A percentile compares a stretch with the other conserved stretches of the same genome.
Conservation (phyloP, 441 rosid species). For the Corymbia citriodora region DNA sequence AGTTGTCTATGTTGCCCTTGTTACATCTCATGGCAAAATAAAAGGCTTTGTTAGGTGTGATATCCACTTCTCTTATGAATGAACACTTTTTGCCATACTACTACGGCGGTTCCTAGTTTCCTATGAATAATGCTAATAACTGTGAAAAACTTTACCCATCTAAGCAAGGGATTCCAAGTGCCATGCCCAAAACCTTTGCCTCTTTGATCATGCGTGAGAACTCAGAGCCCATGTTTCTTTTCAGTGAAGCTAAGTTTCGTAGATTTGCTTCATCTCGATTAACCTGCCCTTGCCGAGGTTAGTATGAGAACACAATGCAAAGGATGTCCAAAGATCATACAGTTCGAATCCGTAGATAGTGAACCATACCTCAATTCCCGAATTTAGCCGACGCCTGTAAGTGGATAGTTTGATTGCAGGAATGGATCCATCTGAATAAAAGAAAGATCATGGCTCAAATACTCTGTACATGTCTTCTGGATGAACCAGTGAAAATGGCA, state of each 20-base stretch:
- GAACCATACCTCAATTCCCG: slow-evolving; percentile 42
- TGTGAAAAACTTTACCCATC: slow-evolving; percentile 56
- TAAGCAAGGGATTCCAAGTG: slow-evolving; percentile 84
- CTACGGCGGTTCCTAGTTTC: not conserved
- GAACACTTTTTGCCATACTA: not conserved
- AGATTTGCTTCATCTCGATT: slow-evolving; percentile 32
- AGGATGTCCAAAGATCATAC: not conserved
- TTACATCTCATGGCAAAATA: not conserved
- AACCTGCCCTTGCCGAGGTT: slow-evolving; percentile 28
- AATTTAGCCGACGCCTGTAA: slow-evolving; percentile 63
- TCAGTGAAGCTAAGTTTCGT: slow-evolving; percentile 46
- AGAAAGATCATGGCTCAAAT: not conserved
- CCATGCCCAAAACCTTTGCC: slow-evolving; percentile 65
- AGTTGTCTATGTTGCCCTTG: not conserved
- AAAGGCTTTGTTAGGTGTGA: not conserved
- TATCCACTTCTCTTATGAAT: not conserved
- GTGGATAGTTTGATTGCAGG: slow-evolving; percentile 86
- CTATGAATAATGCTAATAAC: not conserved
- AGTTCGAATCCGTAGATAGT: not conserved
- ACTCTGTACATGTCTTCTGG: not conserved
- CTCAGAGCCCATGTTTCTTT: slow-evolving; percentile 85
- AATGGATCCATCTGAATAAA: slow-evolving; percentile 69
- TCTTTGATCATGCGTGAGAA: slow-evolving; percentile 86
- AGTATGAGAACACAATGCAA: not conserved
- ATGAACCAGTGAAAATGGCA: not conserved